Evolutionary conservation across 306 rosid genomes (phyloP), one percentile per base, ranked within the genome.

Genomic region (Arachis stenosperma): DNA sequence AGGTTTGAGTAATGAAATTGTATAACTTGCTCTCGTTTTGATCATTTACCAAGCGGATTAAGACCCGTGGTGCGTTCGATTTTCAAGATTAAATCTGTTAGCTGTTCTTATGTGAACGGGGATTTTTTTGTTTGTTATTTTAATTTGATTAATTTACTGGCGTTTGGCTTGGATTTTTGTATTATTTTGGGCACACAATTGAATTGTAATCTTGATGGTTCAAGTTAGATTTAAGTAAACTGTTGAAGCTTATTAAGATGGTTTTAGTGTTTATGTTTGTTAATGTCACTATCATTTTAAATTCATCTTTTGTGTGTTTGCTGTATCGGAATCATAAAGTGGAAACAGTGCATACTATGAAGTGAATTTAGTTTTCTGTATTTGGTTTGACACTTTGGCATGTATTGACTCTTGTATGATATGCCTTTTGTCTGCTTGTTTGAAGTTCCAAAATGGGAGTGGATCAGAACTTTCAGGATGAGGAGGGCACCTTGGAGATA

Each of bases 401-500:
- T 75, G 43, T 51, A 27, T 43, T 83, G 47, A 74, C 79, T 67
- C 36, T 40, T 71, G 42, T 67, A 13, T 15, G 53, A 51, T 59
- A 44, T 12, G 50, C 65, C 46, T 71, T 56, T 80, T 73, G 78
- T 73, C 55, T 81, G 56, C 15, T 61, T 70, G 54, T 77, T 65
- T 70, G 67, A 81, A 84, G 88, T 76, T 67, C 61, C 52, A 77
- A 42, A 82, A 84, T 95, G 99, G 99, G 93, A 63, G 81, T 78
- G 71, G 88, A 74, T 67, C 84, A 82, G 85, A 79, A 95, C 60
- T 79, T 60, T 83, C 79, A 50, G 5, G 88, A 82, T 58, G 97
- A 91, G 67, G 99, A 95, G 60, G 98, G 87, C 39, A 78, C 75
- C 52, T 82, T 95, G 88, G 99, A 95, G 89, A 85, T 95, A 7